Percentiles rank a stretch among this genome's conserved stretches.
Evolutionary conservation across 768 basidiomycete species (phyloP).

Genomic region (Scleroderma bovista): DNA sequence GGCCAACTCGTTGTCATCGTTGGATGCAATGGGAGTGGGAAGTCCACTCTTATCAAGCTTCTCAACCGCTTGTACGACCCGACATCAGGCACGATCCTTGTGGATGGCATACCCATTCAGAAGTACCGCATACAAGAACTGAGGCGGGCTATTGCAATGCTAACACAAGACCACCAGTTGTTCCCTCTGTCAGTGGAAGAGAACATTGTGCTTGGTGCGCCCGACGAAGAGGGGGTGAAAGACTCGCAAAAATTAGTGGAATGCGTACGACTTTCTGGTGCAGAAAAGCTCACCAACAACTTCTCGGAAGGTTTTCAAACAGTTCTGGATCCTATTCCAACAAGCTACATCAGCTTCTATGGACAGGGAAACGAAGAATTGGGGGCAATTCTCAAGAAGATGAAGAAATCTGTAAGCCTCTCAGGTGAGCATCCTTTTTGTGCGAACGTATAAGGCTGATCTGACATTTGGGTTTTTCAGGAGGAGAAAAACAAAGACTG

Average conservation of each 20-base stretch:
- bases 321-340: constrained; percentile 29
- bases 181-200: constrained; percentile 36
- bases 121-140: constrained; percentile 29
- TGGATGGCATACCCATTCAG: constrained; percentile 34
- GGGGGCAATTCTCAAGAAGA: constrained; percentile 11
- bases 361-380: constrained; percentile 10
- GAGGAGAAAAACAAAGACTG: constrained; percentile 29
- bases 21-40: constrained; percentile 30
- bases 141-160: constrained; percentile 35
- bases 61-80: constrained; percentile 31
- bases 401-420: constrained; percentile 16
- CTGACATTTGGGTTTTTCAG: constrained; percentile 4
- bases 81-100: constrained; percentile 31
- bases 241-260: constrained; percentile 13
- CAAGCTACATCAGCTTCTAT: constrained; percentile 23
- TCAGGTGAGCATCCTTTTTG: constrained; percentile 15
- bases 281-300: constrained; percentile 35
- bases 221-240: constrained; percentile 6
- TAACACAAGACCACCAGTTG: constrained; percentile 36
- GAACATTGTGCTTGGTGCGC: constrained; percentile 35
- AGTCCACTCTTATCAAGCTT: constrained; percentile 36
- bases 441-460: neutral
- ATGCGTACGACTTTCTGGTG: constrained; percentile 32
- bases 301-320: constrained; percentile 36
- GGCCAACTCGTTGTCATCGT: constrained; percentile 33